phyloP scores from a whole-genome alignment of 805 yeast species.

The Kregervanrija pseudodelftensis region DNA sequence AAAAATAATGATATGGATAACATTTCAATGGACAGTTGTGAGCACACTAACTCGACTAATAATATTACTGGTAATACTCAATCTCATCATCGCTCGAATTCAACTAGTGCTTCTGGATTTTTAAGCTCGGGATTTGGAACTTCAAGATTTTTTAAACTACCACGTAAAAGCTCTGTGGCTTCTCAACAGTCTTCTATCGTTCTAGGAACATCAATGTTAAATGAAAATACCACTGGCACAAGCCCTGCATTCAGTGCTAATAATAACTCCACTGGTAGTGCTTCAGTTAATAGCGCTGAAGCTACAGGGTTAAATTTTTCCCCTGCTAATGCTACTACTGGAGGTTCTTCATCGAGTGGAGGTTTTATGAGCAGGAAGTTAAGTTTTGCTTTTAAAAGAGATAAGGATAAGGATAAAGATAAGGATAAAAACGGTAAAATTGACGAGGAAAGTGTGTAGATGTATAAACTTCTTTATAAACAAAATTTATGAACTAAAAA shows the following conservation, averaged over 20 bases:
- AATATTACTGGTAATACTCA: not conserved
- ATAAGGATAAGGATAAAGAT: conserved; percentile 21
- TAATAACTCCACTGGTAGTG: not conserved
- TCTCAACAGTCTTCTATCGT: conserved; percentile 2
- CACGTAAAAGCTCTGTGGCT: conserved; percentile 5
- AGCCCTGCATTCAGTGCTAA: no score
- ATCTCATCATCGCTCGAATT: not conserved
- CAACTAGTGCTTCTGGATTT: conserved; percentile 9
- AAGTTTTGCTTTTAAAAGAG: conserved; percentile 26
- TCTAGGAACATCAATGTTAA: not conserved
- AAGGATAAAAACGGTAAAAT: conserved; percentile 4
- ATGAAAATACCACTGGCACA: no score
- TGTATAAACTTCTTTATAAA: no score
- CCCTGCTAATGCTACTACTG: no score
- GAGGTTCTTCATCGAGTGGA: not conserved
- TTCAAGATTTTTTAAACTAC: conserved; percentile 26
- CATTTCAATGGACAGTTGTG: no score
- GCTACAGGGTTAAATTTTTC: not conserved
- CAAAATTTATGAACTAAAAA: no score
- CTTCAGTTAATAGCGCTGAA: conserved; percentile 5
- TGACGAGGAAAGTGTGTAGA: no score
- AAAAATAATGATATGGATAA: conserved; percentile 9
- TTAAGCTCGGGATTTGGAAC: conserved; percentile 11
- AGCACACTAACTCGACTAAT: no score
- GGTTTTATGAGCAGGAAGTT: conserved; percentile 20